Evolutionary conservation across 139 green algal species (phyloP), one percentile per base, ranked within the genome.

Genomic region (Chlamydomonas schloesseri): DNA sequence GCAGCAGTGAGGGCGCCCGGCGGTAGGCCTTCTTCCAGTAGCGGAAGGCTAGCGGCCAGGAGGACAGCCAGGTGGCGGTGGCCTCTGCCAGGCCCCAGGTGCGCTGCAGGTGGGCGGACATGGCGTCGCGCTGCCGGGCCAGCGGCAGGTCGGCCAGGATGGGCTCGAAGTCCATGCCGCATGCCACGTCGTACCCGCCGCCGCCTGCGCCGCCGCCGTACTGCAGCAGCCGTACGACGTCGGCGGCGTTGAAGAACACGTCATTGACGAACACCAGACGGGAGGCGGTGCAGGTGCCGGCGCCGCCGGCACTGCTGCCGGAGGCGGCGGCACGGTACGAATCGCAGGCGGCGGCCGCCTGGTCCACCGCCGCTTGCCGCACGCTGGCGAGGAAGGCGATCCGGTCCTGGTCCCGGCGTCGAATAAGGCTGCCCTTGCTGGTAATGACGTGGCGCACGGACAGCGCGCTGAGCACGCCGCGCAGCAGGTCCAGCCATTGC

Each of bases 261-360:
- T 95, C 92, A 70, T 95, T 95, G 6, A 94, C n/a, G 67, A 92
- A 95, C 13, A 95, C 75, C 2, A 88, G 53, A 24, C 60, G 60
- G 26, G 33, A 69, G 24, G 72, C 60, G 0, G 62, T 33, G 73
- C 73, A 88, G 21, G 90, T 69, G 26, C 29, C 67, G 23, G 46
- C 90, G 75, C 17, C n/a, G 21, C 70, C 62, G 3, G 33, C 58
- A 20, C 57, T 13, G 42, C 42, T 50, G 42, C 42, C 8, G 42
- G 42, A n/a, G n/a, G n/a, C n/a, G n/a, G n/a, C n/a, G n/a, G n/a
- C n/a, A n/a, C n/a, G n/a, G n/a, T n/a, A n/a, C n/a, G n/a, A n/a
- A n/a, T n/a, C 77, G 26, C 71, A 82, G 46, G 60, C 21, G 14
- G 10, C 34, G 0, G 21, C 24, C 36, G 86, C 71, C 47, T 81